Base-by-base conservation (phyloP, 305 asterid genomes). In the Euphrasia arctica region DNA sequence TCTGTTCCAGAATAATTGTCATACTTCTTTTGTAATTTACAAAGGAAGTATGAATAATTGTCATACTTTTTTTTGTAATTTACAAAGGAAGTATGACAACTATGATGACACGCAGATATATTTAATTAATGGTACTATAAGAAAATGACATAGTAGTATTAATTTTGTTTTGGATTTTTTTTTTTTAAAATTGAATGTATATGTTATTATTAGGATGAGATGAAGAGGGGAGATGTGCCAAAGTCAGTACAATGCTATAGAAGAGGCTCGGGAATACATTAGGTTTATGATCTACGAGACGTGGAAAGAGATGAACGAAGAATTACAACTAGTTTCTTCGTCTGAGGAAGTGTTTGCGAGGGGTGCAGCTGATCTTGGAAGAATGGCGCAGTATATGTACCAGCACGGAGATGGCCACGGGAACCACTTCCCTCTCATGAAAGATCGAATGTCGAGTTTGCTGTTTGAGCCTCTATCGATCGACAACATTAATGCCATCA, bases 211-310 rank as follows among this genome's bases (percentile, higher is more conserved):
- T 28, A 84, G 87, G 80, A 69, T 1, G 86, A 84, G 77, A 65
- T 79, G 84, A 54, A 74, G 62, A 69, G 84, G 58, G 85, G 90
- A 0, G 88, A 84, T 27, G 79, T 72, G 0, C 77, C 85, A 0
- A 81, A 81, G 64, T 29, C 76, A 41, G 36, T 81, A 6, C 75
- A 81, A 34, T 79, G 87, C 39, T 72, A 75, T 22, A 2, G 22
- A 18, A 18, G 22, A 18, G 22, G 22, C 22, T 18, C 22, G 22
- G 22, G 22, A 18, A 18, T 18, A 18, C 22, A 18, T 18, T 18
- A 18, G 22, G 22, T 18, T 18, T 18, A 18, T 18, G 22, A 18
- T 18, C 6, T 14, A 45, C 13, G 77, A 63, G 62, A 54, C 68
- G 5, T 79, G 88, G 85, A 84, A 72, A 36, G 70, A 77, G 64